phyloP scores from a whole-genome alignment of 2,329 filamentous ascomycete genomes.

The Xylaria sp. region DNA sequence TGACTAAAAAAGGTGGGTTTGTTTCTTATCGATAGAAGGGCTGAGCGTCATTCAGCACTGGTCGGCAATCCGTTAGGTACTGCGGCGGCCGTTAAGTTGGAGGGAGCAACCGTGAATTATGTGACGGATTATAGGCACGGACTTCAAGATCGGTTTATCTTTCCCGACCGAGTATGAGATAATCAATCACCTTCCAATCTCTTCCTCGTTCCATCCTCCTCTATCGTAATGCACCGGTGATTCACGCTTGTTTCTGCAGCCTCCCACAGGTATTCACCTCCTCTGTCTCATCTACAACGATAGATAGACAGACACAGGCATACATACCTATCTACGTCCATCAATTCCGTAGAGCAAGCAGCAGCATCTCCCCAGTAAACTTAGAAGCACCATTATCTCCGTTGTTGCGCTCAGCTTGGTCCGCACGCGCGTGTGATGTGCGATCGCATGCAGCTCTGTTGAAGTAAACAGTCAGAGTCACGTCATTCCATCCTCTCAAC shows the following conservation, averaged over 20 bases:
- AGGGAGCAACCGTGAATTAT: too few relatives aligned
- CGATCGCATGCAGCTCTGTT: background rate
- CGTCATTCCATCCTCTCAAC: background rate
- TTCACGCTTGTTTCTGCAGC: background rate
- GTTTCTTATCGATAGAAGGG: too few relatives aligned
- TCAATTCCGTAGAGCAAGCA: too few relatives aligned
- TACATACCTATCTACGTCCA: too few relatives aligned
- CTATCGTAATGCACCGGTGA: background rate
- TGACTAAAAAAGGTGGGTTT: too few relatives aligned
- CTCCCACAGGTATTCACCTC: background rate
- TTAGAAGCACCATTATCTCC: too few relatives aligned
- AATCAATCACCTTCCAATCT: background rate
- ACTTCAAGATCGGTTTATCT: background rate
- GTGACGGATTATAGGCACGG: background rate
- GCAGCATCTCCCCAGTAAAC: too few relatives aligned
- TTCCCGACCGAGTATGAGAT: background rate
- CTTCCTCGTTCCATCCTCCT: background rate
- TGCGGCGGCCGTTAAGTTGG: too few relatives aligned
- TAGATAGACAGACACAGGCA: background rate
- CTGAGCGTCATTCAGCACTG: too few relatives aligned
- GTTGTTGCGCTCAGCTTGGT: background rate
- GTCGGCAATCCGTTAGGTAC: too few relatives aligned
- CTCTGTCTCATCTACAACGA: background rate
- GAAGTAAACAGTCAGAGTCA: slow-evolving; percentile 3
- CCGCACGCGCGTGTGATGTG: slow-evolving; percentile 2